phyloP scores from a whole-genome alignment of 805 yeast genomes.

The Hanseniaspora nectarophila region DNA sequence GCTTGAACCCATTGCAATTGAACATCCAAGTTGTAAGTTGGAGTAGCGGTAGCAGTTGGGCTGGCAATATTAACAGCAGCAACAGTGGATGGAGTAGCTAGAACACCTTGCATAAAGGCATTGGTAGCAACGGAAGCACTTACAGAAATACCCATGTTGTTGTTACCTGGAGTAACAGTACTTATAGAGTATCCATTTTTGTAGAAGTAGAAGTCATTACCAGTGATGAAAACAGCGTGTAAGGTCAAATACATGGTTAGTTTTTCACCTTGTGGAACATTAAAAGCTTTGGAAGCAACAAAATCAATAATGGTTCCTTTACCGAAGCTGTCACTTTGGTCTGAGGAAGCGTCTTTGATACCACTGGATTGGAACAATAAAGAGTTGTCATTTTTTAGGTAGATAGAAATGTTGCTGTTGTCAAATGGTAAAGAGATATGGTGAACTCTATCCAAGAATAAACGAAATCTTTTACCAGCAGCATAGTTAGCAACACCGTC shows the following conservation, averaged over 20 bases:
- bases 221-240: constrained; percentile 5
- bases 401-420: constrained; percentile 3
- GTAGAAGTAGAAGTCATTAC: constrained; percentile 11
- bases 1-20: constrained; percentile 8
- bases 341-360: background rate
- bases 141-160: constrained; percentile 4
- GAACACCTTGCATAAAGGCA: constrained; percentile 3
- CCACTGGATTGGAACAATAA: constrained; percentile 1
- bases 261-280: constrained; percentile 3
- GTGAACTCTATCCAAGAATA: constrained; percentile 4
- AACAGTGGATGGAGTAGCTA: background rate
- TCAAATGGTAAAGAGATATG: constrained; percentile 10
- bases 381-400: constrained; percentile 5
- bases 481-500: background rate
- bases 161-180: constrained; percentile 7
- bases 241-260: constrained; percentile 4
- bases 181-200: background rate
- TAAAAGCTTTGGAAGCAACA: constrained; percentile 6
- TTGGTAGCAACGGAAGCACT: constrained; percentile 7
- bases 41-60: background rate
- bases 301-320: constrained; percentile 3
- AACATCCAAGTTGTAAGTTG: background rate
- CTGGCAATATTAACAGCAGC: background rate
- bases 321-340: constrained; percentile 3
- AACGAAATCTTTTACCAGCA: background rate